These are phyloP conservation scores for Starmerella vaccinii DNA, from an alignment of 805 yeast species.

Conservation along the genomic window DNA sequence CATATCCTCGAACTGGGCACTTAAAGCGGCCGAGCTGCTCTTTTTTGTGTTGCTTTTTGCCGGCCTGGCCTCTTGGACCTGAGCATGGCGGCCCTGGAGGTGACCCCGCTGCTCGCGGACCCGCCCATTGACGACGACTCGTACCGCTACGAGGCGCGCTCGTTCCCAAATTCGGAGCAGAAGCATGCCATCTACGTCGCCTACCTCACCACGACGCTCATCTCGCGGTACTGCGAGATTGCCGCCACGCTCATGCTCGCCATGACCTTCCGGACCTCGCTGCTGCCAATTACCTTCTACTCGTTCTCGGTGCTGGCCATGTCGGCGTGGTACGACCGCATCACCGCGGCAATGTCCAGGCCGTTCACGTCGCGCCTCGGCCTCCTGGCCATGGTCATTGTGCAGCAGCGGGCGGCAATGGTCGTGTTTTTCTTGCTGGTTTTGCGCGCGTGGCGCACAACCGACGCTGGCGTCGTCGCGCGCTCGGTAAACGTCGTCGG, in stretches of 20 bases:
- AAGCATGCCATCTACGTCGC: conserved; percentile 21
- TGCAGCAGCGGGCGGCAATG: conserved; percentile 14
- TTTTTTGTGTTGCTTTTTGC: too few relatives aligned
- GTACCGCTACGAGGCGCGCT: conserved; percentile 24
- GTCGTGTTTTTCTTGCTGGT: conserved; percentile 9
- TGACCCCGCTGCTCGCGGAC: conserved; percentile 23
- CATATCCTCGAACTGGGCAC: too few relatives aligned
- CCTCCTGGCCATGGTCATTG: conserved; percentile 6
- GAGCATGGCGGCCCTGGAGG: conserved; percentile 13
- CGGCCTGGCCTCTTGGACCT: not conserved
- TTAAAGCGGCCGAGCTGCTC: too few relatives aligned
- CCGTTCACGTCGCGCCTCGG: conserved; percentile 15
- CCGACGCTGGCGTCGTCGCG: not conserved
- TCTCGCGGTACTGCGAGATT: conserved; percentile 21
- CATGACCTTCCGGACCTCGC: conserved; percentile 6
- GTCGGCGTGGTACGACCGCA: conserved; percentile 5
- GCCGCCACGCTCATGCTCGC: conserved; percentile 18
- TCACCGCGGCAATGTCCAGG: conserved; percentile 3
- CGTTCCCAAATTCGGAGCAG: conserved; percentile 25
- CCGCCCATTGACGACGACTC: conserved; percentile 29
- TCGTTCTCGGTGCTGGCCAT: conserved; percentile 13
- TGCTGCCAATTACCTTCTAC: conserved; percentile 19
- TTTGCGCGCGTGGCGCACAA: not conserved
- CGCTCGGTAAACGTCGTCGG: not conserved
- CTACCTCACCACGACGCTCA: conserved; percentile 11